These are phyloP conservation scores for Fusarium paranaense DNA, from an alignment of 2,329 filamentous ascomycete species.

Conservation along the genomic window DNA sequence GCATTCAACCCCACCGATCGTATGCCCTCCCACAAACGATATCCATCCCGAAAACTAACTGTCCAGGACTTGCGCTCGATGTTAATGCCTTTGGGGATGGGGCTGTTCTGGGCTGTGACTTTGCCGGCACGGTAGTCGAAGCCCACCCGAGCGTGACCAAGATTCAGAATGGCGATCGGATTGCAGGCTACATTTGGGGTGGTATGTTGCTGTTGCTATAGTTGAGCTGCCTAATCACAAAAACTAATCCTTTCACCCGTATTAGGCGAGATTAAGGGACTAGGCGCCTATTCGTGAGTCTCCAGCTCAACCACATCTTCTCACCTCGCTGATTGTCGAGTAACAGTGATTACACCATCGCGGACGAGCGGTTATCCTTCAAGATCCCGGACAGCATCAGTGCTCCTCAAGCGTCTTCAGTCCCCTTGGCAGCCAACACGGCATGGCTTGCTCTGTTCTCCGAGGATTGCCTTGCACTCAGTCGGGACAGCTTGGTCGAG, in stretches of 20 bases:
- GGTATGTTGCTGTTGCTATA: constrained; percentile 24
- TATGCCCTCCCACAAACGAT: background rate
- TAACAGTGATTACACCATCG: constrained; percentile 50
- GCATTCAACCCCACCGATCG: constrained; percentile 45
- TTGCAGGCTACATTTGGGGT: constrained; percentile 45
- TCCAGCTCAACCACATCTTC: accelerated
- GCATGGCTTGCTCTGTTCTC: constrained; percentile 55
- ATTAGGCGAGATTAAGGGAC: constrained; percentile 40
- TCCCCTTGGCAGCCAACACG: constrained; percentile 53
- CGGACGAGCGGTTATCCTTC: constrained; percentile 54
- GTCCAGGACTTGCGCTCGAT: constrained; percentile 47
- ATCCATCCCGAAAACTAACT: background rate
- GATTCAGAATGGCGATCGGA: constrained; percentile 18
- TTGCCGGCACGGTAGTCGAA: constrained; percentile 49
- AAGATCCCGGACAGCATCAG: constrained; percentile 47
- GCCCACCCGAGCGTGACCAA: constrained; percentile 40
- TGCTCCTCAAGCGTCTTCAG: constrained; percentile 46
- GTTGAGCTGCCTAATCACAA: background rate
- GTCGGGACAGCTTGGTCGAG: background rate
- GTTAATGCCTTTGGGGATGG: constrained; percentile 52
- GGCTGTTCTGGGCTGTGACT: constrained; percentile 52
- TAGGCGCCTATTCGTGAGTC: constrained; percentile 49
- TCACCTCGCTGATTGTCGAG: background rate
- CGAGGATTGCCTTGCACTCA: constrained; percentile 47
- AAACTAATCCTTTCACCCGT: background rate